Base-by-base conservation (phyloP, 1,139 yeast species). In the Kodamaea plutei region DNA sequence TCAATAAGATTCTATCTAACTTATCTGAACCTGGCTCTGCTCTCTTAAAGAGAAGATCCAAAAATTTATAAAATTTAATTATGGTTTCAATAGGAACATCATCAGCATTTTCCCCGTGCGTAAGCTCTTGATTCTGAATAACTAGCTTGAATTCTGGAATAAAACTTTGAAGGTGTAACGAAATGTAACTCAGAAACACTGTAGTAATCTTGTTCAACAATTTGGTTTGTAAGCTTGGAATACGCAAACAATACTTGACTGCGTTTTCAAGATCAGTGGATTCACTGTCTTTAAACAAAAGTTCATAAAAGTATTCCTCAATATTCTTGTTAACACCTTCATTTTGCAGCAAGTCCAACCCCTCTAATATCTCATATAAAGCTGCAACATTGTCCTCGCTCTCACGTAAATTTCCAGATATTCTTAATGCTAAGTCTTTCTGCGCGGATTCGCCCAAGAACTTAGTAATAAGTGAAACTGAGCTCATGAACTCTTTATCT, bases 351-450 rank as follows among this genome's bases (percentile, higher is more conserved):
- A 45, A 39, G 20, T 61, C 58, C 3, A 58, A 47, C 8, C 48
- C 53, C 8, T 51, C 54, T 12, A 65, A 36, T 16, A 69, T 39
- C 20, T 67, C 73, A 44, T 64, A 58, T 20, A 69, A 52, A 2
- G 58, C 55, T 8, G 46, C 39, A 4, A 52, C 38, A 34, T 45
- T 53, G 14, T 42, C 52, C 2, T 45, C 37, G 32, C 39, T 32
- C 10, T 39, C 39, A 8, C 31, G 31, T 15, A 57, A 36, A 17
- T 44, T 44, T 6, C 29, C 13, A 1, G 61, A 47, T 16, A 61
- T 40, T 6, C 40, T 45, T 4, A 44, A 28, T 3, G 58, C 60
- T 19, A 64, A 44, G 21, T 49, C 56, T 4, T 39, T 38, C 35
- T 54, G 56, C 28, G 58, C 53, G 3, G 36, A 44, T 2, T 45